Conservation (phyloP, 441 rosid species). For the Arabidopsis hybrid region DNA sequence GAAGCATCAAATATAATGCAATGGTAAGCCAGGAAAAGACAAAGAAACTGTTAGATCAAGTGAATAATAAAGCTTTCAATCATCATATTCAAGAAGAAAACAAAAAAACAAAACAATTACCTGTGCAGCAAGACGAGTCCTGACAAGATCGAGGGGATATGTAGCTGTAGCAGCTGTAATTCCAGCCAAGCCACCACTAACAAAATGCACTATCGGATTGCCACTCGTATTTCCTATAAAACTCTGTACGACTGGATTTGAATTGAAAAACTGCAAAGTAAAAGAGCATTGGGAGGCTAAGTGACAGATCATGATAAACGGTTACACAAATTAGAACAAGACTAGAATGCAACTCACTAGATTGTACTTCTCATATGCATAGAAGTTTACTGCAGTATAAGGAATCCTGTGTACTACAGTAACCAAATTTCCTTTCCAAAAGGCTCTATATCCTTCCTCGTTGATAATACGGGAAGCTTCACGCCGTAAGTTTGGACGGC, state of each 20-base stretch:
- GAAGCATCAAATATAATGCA: slow-evolving; percentile 40
- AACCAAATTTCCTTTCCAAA: slow-evolving; percentile 96
- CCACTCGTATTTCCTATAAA: slow-evolving; percentile 47
- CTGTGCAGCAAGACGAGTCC: slow-evolving; percentile 98
- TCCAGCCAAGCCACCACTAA: slow-evolving; percentile 96
- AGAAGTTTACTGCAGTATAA: slow-evolving; percentile 81
- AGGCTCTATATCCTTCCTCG: slow-evolving; percentile 92
- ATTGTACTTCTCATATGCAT: slow-evolving; percentile 80
- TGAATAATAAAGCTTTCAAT: slow-evolving; percentile 14
- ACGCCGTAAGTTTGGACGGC: slow-evolving; percentile 66
- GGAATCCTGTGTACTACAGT: slow-evolving; percentile 96
- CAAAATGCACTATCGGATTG: slow-evolving; percentile 67
- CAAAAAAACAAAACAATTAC: slow-evolving; percentile 46
- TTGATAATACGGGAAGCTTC: slow-evolving; percentile 76
- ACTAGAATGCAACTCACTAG: slow-evolving; percentile 50
- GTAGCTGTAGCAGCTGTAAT: slow-evolving; percentile 91
- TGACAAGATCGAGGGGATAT: slow-evolving; percentile 95
- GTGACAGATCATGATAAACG: slow-evolving; percentile 17
- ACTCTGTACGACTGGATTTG: slow-evolving; percentile 53
- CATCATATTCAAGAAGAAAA: background rate
- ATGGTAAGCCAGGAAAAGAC: slow-evolving; percentile 5
- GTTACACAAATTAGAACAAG: background rate
- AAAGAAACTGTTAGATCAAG: slow-evolving; percentile 11
- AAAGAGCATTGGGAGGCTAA: slow-evolving; percentile 7
- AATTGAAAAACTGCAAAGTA: slow-evolving; percentile 61